A percentile compares a stretch with the other conserved stretches of the same genome.
phyloP scores from a whole-genome alignment of 2,329 filamentous ascomycete genomes.

The Aspergillus viridinutans region DNA sequence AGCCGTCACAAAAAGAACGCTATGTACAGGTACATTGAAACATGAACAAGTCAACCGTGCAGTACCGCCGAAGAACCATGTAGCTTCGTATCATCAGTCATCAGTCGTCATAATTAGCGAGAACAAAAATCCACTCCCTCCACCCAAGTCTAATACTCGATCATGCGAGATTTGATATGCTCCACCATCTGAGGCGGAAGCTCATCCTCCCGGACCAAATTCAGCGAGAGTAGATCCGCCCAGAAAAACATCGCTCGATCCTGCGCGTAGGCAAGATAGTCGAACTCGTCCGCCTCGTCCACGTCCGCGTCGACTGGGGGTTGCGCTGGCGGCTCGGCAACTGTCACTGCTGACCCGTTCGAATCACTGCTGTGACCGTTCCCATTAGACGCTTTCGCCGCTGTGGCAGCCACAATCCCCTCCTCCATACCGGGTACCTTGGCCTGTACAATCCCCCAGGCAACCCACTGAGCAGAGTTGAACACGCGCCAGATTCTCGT shows the following conservation, averaged over 20 bases:
- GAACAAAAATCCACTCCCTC: neutral
- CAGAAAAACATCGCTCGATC: conserved; percentile 90
- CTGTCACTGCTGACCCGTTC: neutral
- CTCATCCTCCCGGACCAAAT: conserved; percentile 70
- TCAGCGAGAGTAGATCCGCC: conserved; percentile 78
- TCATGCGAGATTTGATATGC: conserved; percentile 58
- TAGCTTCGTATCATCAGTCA: conserved; percentile 6
- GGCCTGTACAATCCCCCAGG: conserved; percentile 95
- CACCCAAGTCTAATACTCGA: conserved; percentile 53
- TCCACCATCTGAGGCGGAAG: conserved; percentile 64
- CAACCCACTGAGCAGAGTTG: conserved; percentile 86
- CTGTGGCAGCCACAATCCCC: conserved; percentile 21
- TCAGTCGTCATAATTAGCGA: conserved; percentile 1
- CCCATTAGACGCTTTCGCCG: conserved; percentile 17
- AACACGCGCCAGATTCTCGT: conserved; percentile 80
- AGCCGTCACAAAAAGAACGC: neutral
- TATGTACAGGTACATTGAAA: neutral
- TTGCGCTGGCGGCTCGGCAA: conserved; percentile 18
- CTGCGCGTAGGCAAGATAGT: conserved; percentile 88
- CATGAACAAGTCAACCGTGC: neutral
- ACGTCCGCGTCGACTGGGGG: conserved; percentile 44
- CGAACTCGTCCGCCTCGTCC: conserved; percentile 71
- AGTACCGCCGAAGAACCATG: neutral
- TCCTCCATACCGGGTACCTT: conserved; percentile 70
- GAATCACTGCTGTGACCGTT: conserved; percentile 7